Conservation (phyloP, 2,329 filamentous ascomycete genomes). For the Biscogniauxia marginata region DNA sequence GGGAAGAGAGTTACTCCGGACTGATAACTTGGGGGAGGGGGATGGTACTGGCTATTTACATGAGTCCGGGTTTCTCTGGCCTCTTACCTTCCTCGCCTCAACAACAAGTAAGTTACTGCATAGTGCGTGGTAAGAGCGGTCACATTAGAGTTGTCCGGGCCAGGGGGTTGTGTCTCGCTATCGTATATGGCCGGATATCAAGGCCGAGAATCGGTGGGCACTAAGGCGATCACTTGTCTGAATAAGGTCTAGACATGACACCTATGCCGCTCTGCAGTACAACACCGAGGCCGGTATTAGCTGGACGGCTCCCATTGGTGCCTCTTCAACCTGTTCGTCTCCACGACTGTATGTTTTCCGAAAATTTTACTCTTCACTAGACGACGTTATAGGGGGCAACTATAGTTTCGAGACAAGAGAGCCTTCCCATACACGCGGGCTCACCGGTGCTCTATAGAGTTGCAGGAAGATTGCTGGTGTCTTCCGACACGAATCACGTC, state of each 20-base stretch:
- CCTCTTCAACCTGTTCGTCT: not conserved
- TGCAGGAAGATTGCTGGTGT: too few relatives aligned
- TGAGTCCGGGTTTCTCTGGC: not conserved
- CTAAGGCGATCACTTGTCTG: not conserved
- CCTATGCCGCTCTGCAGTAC: not conserved
- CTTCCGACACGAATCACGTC: too few relatives aligned
- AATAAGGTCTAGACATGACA: not conserved
- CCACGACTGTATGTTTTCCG: not conserved
- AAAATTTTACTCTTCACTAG: not conserved
- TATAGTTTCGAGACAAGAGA: not conserved
- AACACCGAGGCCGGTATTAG: not conserved
- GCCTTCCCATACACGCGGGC: not conserved
- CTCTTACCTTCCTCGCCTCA: not conserved
- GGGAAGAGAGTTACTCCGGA: not conserved
- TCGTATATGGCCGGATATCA: not conserved
- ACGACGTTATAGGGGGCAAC: not conserved
- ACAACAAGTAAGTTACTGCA: not conserved
- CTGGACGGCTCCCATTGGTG: not conserved
- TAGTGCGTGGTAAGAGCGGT: not conserved
- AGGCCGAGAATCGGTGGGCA: constrained; percentile 5
- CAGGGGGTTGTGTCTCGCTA: not conserved
- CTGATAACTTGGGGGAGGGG: not conserved
- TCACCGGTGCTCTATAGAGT: too few relatives aligned
- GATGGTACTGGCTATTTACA: not conserved
- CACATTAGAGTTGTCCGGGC: not conserved